Base-by-base conservation (phyloP, 1,139 yeast species). In the Pichia sp. region DNA sequence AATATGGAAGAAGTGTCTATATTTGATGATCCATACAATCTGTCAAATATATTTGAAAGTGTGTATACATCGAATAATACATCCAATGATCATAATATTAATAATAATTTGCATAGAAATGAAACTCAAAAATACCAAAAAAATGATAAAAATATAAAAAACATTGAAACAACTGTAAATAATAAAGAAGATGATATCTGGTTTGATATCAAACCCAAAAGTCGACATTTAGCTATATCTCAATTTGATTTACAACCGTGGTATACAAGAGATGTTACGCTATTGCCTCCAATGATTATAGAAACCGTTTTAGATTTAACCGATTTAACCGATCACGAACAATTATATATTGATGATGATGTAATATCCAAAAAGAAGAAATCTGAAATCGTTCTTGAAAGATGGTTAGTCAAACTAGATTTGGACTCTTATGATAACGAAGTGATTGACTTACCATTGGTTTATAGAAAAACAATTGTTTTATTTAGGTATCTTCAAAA, bases 391-490 rank as follows among this genome's bases (percentile, higher is more conserved):
- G 96, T 92, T 2, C 68, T 92, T 50, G 98, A 92, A 62, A 73
- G 98, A 51, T 92, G 98, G 98, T 71, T 88, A 25, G 70, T 92
- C 36, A 96, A 89, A 63, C 77, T 89, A 54, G 90, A 83, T 57
- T 57, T 66, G 22, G 59, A 58, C 18, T 50, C 58, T 3, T 64
- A 66, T 43, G 68, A 63, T 37, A 57, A 52, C 41, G 61, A 61
- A 22, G 39, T 50, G 15, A 57, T 55, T 37, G 90, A 85, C 51
- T 70, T 85, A 24, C 88, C 94, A 0, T 66, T 73, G 26, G 76
- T 85, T 16, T 86, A 87, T 68, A 86, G 85, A 60, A 85, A 83
- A 57, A 78, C 92, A 30, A 78, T 86, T 37, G 71, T 88, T 2
- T 68, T 86, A 39, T 80, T 92, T 58, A 76, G 97, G 42, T 80